A percentile compares a stretch with the other conserved stretches of the same genome.
Evolutionary conservation across 805 yeast species (phyloP).

Genomic region (Zygosaccharomyces bailii): DNA sequence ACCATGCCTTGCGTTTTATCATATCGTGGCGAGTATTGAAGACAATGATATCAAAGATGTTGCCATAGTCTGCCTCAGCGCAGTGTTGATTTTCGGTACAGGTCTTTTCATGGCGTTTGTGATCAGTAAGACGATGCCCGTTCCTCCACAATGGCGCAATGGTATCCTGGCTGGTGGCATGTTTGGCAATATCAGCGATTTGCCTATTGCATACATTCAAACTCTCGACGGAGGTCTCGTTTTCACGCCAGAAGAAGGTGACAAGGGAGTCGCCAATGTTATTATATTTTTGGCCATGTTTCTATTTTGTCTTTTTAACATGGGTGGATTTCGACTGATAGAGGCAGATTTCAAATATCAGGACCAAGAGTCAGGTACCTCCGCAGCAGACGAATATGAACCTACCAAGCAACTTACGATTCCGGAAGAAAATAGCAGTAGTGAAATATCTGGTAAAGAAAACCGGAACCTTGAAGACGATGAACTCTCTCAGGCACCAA

Average conservation of each 20-base stretch:
- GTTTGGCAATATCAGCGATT: conserved; percentile 70
- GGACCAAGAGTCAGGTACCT: conserved; percentile 26
- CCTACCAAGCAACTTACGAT: conserved; percentile 2
- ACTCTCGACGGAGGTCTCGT: conserved; percentile 59
- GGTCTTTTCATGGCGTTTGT: conserved; percentile 48
- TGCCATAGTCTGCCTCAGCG: conserved; percentile 57
- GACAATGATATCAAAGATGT: conserved; percentile 64
- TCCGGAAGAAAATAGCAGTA: conserved; percentile 6
- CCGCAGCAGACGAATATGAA: conserved; percentile 9
- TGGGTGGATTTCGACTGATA: conserved; percentile 70
- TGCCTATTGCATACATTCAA: conserved; percentile 74
- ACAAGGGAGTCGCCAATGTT: conserved; percentile 78
- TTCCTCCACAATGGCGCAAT: conserved; percentile 69
- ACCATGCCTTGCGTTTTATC: conserved; percentile 65
- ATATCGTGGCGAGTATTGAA: conserved; percentile 57
- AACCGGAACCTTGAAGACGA: background rate
- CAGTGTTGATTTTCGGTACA: conserved; percentile 48
- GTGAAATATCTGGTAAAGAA: conserved; percentile 5
- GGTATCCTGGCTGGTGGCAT: conserved; percentile 68
- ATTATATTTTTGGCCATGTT: conserved; percentile 72
- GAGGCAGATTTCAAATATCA: conserved; percentile 57
- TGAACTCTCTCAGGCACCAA: background rate
- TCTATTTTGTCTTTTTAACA: conserved; percentile 61
- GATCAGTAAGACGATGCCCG: conserved; percentile 34
- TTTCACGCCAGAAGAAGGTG: conserved; percentile 57